Base-by-base conservation (phyloP, 176 grass and related monocot genomes). In the Avena eriantha region DNA sequence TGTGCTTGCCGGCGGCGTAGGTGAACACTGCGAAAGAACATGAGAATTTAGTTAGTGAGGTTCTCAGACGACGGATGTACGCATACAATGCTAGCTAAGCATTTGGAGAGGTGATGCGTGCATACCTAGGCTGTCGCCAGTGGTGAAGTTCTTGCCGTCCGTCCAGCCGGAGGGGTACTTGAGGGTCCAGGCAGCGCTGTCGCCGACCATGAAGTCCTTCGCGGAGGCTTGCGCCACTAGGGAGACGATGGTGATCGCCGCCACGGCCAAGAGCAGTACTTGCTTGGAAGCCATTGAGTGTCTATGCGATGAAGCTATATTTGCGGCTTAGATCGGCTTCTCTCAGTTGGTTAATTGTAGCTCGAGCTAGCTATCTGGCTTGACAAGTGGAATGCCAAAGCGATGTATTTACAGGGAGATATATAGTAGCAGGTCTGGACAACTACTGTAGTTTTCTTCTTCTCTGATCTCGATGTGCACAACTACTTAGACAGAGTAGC, bases 41-140 rank as follows among this genome's bases (percentile, higher is more conserved):
- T 7, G 23, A 31, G 26, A 12, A 66, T 15, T 41, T 41, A 41
- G 39, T 41, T 41, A 41, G 39, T 41, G 39, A 41, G 39, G 39
- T 41, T 41, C 39, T 41, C 39, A 41, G 39, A 41, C 39, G 0
- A 41, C 39, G 39, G 39, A 41, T 41, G 0, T 41, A 41, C 0
- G 6, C 39, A 41, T 41, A 41, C 39, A 39, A 6, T 39, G 6
- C 36, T 36, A 36, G 35, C 35, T 36, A 36, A 36, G 35, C 4
- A 36, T 36, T 36, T 36, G 35, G 39, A 41, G 39, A 41, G 0
- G 39, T 41, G 39, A 41, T 41, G 39, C 39, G 39, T 36, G 35
- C 47, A 17, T 73, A 86, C 85, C 41, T 60, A 86, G 66, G 19
- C 0, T 61, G 41, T 86, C 85, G 54, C 18, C 6, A 13, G 80